Evolutionary conservation across 768 basidiomycete species (phyloP).

Genomic region (Austroboletus festivus): DNA sequence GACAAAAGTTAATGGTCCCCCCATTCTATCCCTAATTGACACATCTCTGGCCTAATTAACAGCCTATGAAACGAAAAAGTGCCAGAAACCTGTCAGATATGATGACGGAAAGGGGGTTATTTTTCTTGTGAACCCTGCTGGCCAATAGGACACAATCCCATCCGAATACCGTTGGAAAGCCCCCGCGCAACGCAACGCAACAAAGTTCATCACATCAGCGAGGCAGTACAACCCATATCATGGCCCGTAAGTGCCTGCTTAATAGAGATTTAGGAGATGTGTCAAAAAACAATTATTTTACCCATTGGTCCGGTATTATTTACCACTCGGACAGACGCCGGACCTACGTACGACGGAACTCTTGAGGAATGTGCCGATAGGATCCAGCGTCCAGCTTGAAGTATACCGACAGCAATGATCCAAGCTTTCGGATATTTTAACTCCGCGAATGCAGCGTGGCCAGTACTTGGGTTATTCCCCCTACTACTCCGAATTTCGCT

Average conservation of each 20-base stretch:
- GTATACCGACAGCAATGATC: neutral
- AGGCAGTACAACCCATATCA: conserved; percentile 24
- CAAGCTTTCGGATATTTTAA: conserved; percentile 14
- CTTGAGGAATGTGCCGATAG: no score
- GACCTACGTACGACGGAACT: conserved; percentile 7
- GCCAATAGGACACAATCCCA: no score
- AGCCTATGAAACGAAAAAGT: conserved; percentile 29
- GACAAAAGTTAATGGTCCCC: conserved; percentile 4
- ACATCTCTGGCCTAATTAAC: conserved; percentile 28
- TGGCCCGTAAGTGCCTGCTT: conserved; percentile 14
- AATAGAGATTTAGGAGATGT: conserved; percentile 7
- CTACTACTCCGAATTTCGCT: neutral
- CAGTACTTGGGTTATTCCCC: no score
- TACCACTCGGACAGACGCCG: conserved; percentile 17
- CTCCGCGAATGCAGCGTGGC: conserved; percentile 34
- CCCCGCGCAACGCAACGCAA: conserved; percentile 4
- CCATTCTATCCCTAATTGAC: conserved; percentile 25
- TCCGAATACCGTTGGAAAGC: no score
- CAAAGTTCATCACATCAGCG: conserved; percentile 24
- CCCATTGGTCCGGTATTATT: conserved; percentile 27
- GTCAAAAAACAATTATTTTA: conserved; percentile 7
- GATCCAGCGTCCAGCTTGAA: no score
- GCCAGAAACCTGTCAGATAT: conserved; percentile 23
- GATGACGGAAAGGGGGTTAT: conserved; percentile 13
- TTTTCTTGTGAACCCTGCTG: conserved; percentile 10